These are phyloP conservation scores for Melanogaster broomeanus DNA, from an alignment of 768 basidiomycete species.

Conservation along the genomic window DNA sequence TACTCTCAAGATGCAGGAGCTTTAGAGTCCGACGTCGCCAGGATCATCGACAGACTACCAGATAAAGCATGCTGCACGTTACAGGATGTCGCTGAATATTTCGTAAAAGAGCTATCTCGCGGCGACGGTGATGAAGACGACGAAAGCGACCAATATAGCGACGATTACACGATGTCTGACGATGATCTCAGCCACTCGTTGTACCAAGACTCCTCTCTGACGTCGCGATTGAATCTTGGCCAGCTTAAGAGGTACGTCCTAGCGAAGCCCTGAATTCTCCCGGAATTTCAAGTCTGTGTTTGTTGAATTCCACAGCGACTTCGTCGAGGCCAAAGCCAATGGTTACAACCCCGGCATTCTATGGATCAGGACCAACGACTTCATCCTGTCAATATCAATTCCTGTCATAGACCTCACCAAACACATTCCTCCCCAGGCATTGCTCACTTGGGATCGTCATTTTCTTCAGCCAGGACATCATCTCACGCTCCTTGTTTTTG, in stretches of 20 bases:
- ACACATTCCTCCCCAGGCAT: constrained; percentile 59
- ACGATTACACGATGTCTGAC: constrained; percentile 20
- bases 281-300: no score
- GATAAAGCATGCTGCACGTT: constrained; percentile 44
- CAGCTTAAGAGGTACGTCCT: constrained; percentile 6
- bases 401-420: constrained; percentile 52
- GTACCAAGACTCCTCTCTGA: background rate
- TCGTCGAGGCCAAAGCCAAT: constrained; percentile 56
- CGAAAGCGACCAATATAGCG: constrained; percentile 40
- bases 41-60: constrained; percentile 47
- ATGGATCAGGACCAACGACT: constrained; percentile 49
- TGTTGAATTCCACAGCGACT: constrained; percentile 44
- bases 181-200: constrained; percentile 2
- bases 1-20: constrained; percentile 48
- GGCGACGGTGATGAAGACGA: constrained; percentile 41
- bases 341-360: constrained; percentile 63
- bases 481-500: constrained; percentile 66
- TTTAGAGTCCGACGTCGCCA: constrained; percentile 40
- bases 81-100: constrained; percentile 43
- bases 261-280: background rate
- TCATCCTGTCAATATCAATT: constrained; percentile 57
- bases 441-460: constrained; percentile 74
- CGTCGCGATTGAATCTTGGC: background rate
- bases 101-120: constrained; percentile 35
- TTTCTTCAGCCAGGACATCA: constrained; percentile 58